These are phyloP conservation scores for Penicillium sp. DNA, from an alignment of 2,329 filamentous ascomycete genomes.

Conservation along the genomic window DNA sequence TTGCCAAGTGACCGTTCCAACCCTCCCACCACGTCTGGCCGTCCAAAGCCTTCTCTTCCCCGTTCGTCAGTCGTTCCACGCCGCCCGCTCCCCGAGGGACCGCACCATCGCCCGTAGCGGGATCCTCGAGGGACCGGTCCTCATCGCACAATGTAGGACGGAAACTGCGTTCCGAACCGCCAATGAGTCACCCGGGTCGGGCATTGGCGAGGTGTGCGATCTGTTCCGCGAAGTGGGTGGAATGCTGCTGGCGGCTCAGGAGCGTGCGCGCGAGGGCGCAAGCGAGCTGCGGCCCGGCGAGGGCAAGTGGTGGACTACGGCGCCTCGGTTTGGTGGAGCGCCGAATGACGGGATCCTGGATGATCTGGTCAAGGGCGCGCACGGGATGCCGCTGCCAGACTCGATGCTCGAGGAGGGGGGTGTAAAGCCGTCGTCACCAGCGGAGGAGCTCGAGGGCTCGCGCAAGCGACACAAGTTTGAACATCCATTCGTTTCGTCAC, in stretches of 20 bases:
- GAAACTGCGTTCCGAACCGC: constrained; percentile 56
- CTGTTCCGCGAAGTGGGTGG: constrained; percentile 60
- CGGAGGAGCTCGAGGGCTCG: constrained; percentile 30
- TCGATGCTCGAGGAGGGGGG: constrained; percentile 28
- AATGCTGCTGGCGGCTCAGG: constrained; percentile 61
- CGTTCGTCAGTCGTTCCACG: constrained; percentile 57
- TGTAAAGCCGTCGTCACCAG: constrained; percentile 26
- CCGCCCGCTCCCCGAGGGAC: constrained; percentile 57
- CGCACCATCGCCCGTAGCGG: constrained; percentile 55
- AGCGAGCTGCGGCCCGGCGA: constrained; percentile 54
- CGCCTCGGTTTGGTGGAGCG: constrained; percentile 59
- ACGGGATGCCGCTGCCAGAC: constrained; percentile 32
- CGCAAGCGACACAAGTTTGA: constrained; percentile 44
- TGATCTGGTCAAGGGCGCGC: constrained; percentile 33
- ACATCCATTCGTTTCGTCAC: constrained; percentile 33
- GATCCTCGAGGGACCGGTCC: constrained; percentile 60
- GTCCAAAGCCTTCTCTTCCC: constrained; percentile 57
- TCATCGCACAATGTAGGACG: constrained; percentile 57
- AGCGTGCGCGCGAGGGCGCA: constrained; percentile 59
- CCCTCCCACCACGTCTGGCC: constrained; percentile 51
- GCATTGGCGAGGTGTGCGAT: constrained; percentile 51
- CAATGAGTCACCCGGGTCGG: constrained; percentile 31
- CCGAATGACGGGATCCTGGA: constrained; percentile 40
- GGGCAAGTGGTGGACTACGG: constrained; percentile 63
- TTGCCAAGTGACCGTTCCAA: constrained; percentile 53